These are phyloP conservation scores for Penicillium paxilli DNA, from an alignment of 495 filamentous ascomycete species.

Conservation along the genomic window DNA sequence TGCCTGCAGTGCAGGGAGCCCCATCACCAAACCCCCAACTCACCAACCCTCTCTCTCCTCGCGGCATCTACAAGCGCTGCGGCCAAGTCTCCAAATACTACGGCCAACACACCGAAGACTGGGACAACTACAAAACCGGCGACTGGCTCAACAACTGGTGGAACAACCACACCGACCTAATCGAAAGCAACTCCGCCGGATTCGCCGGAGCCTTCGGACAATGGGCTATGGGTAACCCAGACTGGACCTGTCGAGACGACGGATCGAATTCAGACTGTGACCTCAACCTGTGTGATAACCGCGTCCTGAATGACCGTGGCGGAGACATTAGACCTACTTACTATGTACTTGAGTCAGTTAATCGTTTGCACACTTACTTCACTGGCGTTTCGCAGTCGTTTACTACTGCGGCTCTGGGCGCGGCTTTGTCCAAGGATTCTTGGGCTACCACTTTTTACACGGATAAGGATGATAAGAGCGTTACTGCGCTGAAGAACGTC, in stretches of 20 bases:
- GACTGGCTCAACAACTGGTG: conserved; percentile 27
- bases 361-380: conserved; percentile 24
- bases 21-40: not conserved
- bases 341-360: conserved; percentile 25
- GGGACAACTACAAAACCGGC: conserved; percentile 18
- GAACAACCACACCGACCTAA: conserved; percentile 9
- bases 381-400: conserved; percentile 22
- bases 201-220: conserved; percentile 25
- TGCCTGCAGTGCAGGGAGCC: conserved; percentile 9
- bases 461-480: conserved; percentile 25
- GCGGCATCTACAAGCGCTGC: conserved; percentile 17
- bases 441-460: conserved; percentile 26
- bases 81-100: conserved; percentile 23
- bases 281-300: conserved; percentile 21
- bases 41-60: not conserved
- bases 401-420: conserved; percentile 20
- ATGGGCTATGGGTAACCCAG: conserved; percentile 28
- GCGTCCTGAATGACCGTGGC: conserved; percentile 18
- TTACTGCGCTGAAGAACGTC: conserved; percentile 13
- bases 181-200: conserved; percentile 13
- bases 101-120: conserved; percentile 15
- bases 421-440: conserved; percentile 23
- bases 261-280: conserved; percentile 23
- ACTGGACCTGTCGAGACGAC: conserved; percentile 26
- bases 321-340: conserved; percentile 19